Conservation (phyloP, 2,329 filamentous ascomycete genomes). For the Diaporthe aspalathi region DNA sequence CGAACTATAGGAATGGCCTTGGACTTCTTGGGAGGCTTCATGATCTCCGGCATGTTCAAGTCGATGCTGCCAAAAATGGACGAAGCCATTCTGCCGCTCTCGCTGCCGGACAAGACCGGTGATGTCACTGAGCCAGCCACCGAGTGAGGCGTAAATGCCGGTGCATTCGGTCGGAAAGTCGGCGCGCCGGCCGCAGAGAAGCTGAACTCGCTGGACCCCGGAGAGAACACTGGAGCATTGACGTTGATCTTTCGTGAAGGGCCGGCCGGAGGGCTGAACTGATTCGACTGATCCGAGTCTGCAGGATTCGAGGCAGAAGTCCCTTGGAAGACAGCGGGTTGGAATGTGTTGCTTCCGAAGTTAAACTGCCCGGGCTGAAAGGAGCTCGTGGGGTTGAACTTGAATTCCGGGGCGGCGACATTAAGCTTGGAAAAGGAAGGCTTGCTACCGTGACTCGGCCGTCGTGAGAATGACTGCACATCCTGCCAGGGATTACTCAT, state of each 20-base stretch:
- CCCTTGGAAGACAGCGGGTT: conserved; percentile 61
- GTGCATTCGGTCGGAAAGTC: conserved; percentile 81
- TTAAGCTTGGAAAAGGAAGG: conserved; percentile 84
- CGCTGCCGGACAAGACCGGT: conserved; percentile 56
- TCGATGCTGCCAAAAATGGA: conserved; percentile 79
- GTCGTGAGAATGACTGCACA: conserved; percentile 55
- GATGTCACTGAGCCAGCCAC: conserved; percentile 62
- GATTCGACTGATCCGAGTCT: conserved; percentile 52
- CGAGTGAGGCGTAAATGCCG: conserved; percentile 75
- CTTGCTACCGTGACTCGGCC: conserved; percentile 73
- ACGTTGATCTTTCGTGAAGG: conserved; percentile 71
- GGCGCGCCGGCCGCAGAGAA: conserved; percentile 69
- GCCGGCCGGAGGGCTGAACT: conserved; percentile 56
- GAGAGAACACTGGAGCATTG: conserved; percentile 77
- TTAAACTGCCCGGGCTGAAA: conserved; percentile 65
- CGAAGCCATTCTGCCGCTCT: conserved; percentile 53
- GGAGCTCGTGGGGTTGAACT: conserved; percentile 70
- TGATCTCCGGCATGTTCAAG: conserved; percentile 69
- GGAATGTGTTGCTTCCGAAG: conserved; percentile 60
- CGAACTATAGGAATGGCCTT: conserved; percentile 87
- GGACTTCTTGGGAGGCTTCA: conserved; percentile 76
- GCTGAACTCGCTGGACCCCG: conserved; percentile 72
- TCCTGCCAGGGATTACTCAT: conserved; percentile 74
- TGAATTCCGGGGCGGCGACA: conserved; percentile 89
- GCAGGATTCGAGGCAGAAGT: conserved; percentile 49